Percentiles rank a stretch among this genome's conserved stretches.
Conservation (phyloP, 1,139 yeast species). For the Williopsis jadinii region DNA sequence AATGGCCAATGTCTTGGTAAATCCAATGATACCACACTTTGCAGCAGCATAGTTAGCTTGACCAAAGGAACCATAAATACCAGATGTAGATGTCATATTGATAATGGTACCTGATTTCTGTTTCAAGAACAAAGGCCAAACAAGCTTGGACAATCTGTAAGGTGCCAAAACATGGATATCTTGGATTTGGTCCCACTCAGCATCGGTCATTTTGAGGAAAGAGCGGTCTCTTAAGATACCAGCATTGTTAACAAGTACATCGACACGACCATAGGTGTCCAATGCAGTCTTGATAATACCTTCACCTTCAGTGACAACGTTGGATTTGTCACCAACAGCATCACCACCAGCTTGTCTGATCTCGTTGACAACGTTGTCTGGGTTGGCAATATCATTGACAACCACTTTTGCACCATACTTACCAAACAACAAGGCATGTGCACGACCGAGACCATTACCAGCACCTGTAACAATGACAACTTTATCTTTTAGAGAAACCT, state of each 20-base stretch:
- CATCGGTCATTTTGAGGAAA: constrained; percentile 74
- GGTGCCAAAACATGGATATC: constrained; percentile 83
- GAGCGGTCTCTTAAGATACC: constrained; percentile 92
- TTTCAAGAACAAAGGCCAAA: constrained; percentile 83
- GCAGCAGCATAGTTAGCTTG: constrained; percentile 96
- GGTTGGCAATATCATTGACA: constrained; percentile 82
- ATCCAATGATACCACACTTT: constrained; percentile 81
- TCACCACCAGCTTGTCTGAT: constrained; percentile 69
- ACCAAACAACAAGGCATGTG: constrained; percentile 81
- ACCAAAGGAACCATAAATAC: constrained; percentile 96
- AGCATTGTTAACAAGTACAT: constrained; percentile 85
- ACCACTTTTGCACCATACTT: constrained; percentile 94
- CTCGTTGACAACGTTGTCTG: constrained; percentile 69
- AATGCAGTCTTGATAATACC: constrained; percentile 76
- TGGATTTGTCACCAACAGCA: constrained; percentile 80
- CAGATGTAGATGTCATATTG: constrained; percentile 91
- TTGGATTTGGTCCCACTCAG: constrained; percentile 77
- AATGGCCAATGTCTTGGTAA: constrained; percentile 77
- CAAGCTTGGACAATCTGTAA: constrained; percentile 76
- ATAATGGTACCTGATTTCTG: constrained; percentile 78
- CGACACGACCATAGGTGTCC: constrained; percentile 74
- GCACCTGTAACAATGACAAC: constrained; percentile 95
- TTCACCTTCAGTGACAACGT: constrained; percentile 73
- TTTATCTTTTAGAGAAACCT: constrained; percentile 64
- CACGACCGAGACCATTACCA: constrained; percentile 91